phyloP scores from a whole-genome alignment of 2,329 filamentous ascomycete species.

The Xylaria digitata region DNA sequence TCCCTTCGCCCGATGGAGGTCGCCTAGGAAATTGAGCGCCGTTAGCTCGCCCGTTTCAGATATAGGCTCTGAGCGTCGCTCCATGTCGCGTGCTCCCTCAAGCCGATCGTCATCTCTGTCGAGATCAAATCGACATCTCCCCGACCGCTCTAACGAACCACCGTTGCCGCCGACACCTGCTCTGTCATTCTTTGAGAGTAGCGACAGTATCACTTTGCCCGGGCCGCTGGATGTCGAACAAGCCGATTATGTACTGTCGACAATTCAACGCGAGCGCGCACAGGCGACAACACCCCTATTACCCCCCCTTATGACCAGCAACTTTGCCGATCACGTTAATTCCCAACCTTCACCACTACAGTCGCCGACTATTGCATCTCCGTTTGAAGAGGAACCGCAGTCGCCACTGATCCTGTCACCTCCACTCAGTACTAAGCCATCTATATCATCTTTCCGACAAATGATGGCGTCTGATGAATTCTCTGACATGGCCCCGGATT shows the following conservation, averaged over 20 bases:
- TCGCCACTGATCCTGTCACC: constrained; percentile 68
- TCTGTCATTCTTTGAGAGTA: constrained; percentile 70
- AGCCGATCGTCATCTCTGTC: constrained; percentile 85
- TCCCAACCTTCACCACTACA: constrained; percentile 81
- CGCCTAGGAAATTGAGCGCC: constrained; percentile 58
- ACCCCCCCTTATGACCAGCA: constrained; percentile 79
- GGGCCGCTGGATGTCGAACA: constrained; percentile 64
- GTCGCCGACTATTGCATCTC: constrained; percentile 81
- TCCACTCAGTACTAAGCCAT: constrained; percentile 80
- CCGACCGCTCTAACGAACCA: constrained; percentile 62
- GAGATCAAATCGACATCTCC: constrained; percentile 62
- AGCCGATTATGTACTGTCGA: constrained; percentile 62
- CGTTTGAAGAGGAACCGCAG: constrained; percentile 55
- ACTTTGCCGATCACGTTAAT: constrained; percentile 62
- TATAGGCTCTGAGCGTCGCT: constrained; percentile 80
- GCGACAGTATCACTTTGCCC: constrained; percentile 63
- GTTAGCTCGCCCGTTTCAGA: constrained; percentile 78
- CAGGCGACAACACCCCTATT: constrained; percentile 85
- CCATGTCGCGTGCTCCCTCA: constrained; percentile 75
- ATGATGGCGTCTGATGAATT: constrained; percentile 55
- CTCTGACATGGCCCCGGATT: constrained; percentile 72
- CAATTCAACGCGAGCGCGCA: constrained; percentile 67
- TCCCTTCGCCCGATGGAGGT: constrained; percentile 64
- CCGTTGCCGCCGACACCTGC: constrained; percentile 71
- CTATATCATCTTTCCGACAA: constrained; percentile 77